Base-by-base conservation (phyloP, 805 yeast genomes). In the Sugiyamaella americana region DNA sequence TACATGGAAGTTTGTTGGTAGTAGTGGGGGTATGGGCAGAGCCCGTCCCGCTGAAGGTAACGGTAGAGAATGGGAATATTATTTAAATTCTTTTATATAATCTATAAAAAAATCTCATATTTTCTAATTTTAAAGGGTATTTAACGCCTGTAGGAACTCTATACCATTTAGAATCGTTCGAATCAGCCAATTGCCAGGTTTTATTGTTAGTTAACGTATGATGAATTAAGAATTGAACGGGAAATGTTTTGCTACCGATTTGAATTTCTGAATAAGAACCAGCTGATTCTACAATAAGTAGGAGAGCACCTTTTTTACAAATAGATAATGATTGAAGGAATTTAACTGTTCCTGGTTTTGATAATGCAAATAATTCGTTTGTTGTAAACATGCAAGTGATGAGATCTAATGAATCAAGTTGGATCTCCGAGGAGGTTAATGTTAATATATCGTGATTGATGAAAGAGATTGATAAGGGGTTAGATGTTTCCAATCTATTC, bases 201-300 rank as follows among this genome's bases (percentile, higher is more conserved):
- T 84, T 84, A 36, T 50, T 65, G 1, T 86, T 85, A 21, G 79
- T 70, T 29, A 87, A 65, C 1, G 86, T 71, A 32, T 82, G 84
- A 58, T 87, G 95, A 8, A 88, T 70, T 35, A 87, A 69, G 56
- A 83, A 86, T 53, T 86, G 88, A 2, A 87, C 81, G 0, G 96
- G 96, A 67, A 87, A 87, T 53, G 70, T 75, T 61, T 83, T 87
- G 24, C 77, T 63, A 2, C 95, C 95, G 37, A 87, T 74, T 2
- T 78, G 73, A 34, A 87, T 84, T 56, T 86, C 82, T 1, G 95
- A 85, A 63, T 81, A 87, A 6, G 94, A 84, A 0, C 96, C 96
- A 0, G 96, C 96, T 65, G 93, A 82, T 58, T 87, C 96, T 1
- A 86, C 77, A 20, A 87, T 78, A 39, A 88, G 68, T 30, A 87